Evolutionary conservation across 768 basidiomycete genomes (phyloP), one percentile per base, ranked within the genome.

Genomic region (Zangia roseola): DNA sequence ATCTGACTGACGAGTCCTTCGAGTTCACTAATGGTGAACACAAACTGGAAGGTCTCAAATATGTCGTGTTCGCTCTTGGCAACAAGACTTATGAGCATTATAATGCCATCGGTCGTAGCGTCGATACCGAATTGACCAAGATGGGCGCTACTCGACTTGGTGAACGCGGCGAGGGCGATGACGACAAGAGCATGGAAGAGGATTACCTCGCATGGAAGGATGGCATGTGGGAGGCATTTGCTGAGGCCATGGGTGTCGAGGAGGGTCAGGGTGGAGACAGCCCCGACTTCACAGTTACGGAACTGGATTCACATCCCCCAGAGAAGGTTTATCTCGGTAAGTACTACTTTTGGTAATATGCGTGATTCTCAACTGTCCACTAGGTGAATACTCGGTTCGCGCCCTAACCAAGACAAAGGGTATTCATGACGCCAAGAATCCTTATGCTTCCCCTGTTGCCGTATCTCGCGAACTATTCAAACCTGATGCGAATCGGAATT

Each of bases 161-260:
- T 36, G 85, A 87, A 65, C 78, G 87, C 33, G 95, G 95, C 10
- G 94, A 98, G 69, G 95, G 95, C 55, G 97, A 99, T 63, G 95
- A 99, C 63, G 97, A 99, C 71, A 97, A 97, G 77, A 93, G 89
- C 64, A 97, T 99, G 94, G 95, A 99, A 68, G 95, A 99, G 73
- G 95, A 99, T 69, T 99, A 98, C 67, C 81, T 99, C 12, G 94
- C 91, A 60, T 99, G 95, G 95, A 99, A 98, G 69, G 95, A 99
- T 63, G 80, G 78, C 58, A 94, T 98, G 94, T 98, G 94, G 90
- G 85, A 88, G 16, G 83, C 84, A 5, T 91, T 98, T 52, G 78
- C 93, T n/a, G 67, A 76, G 47, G 80, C 80, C 19, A 80, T 97
- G 79, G 79, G 80, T 44, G 92, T 97, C 43, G 94, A 97, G 68